A percentile compares a stretch with the other conserved stretches of the same genome.
phyloP scores from a whole-genome alignment of 2,329 filamentous ascomycete species.

The Pyricularia grisea region DNA sequence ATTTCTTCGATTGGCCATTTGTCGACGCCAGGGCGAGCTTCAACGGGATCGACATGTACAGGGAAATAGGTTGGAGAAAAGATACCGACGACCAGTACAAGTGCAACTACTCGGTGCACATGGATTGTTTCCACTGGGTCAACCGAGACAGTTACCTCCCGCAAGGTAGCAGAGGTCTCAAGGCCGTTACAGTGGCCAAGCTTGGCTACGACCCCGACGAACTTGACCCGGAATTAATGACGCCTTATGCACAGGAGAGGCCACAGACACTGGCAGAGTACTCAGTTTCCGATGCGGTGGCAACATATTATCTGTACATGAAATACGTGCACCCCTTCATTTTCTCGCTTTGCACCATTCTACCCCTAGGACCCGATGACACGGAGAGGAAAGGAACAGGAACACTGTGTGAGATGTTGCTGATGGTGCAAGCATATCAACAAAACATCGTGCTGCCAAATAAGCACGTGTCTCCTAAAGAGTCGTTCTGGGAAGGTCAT shows the following conservation, averaged over 20 bases:
- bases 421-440: constrained; percentile 97
- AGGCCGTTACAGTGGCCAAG: constrained; percentile 96
- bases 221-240: constrained; percentile 95
- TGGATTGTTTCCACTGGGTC: constrained; percentile 99
- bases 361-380: constrained; percentile 88
- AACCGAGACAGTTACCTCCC: constrained; percentile 97
- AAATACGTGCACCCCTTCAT: constrained; percentile 99
- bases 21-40: constrained; percentile 89
- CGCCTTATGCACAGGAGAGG: constrained; percentile 77
- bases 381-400: constrained; percentile 91
- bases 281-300: constrained; percentile 96
- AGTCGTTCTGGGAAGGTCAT: constrained; percentile 95
- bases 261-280: constrained; percentile 95
- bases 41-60: constrained; percentile 98
- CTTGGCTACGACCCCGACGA: constrained; percentile 97
- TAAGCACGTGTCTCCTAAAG: constrained; percentile 84
- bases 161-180: constrained; percentile 92
- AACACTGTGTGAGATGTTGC: constrained; percentile 97
- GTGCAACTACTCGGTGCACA: constrained; percentile 90
- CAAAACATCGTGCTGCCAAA: constrained; percentile 90
- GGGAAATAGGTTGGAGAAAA: constrained; percentile 93
- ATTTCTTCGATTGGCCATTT: constrained; percentile 99
- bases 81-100: constrained; percentile 95
- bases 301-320: constrained; percentile 99
- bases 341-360: constrained; percentile 94